Percentiles rank a stretch among this genome's conserved stretches.
These are phyloP conservation scores for Claviceps sp. DNA, from an alignment of 2,329 filamentous ascomycete genomes.

Conservation along the genomic window DNA sequence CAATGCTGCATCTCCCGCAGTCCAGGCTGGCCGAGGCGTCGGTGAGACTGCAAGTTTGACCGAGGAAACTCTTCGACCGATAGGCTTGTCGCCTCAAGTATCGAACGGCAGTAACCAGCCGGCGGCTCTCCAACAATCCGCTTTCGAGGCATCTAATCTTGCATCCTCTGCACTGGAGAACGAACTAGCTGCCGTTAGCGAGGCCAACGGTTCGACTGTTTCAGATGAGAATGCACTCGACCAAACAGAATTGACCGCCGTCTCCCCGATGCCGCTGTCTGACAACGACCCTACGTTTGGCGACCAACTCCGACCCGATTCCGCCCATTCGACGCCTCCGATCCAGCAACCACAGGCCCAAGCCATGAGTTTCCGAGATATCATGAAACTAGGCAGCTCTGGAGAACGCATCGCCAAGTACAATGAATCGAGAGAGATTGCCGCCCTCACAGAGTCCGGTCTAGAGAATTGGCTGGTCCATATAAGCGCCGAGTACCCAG, in stretches of 20 bases:
- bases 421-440: conserved; percentile 56
- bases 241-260: conserved; percentile 19
- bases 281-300: conserved; percentile 24
- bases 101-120: neutral
- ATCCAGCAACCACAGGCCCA: conserved; percentile 9
- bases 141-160: conserved; percentile 30
- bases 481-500: conserved; percentile 32
- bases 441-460: conserved; percentile 61
- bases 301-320: neutral
- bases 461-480: conserved; percentile 44
- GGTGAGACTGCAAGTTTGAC: neutral
- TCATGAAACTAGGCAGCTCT: conserved; percentile 52
- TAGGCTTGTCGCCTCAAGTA: neutral
- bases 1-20: neutral
- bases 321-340: conserved; percentile 6
- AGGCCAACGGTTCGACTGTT: conserved; percentile 22
- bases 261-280: conserved; percentile 23
- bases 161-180: conserved; percentile 24
- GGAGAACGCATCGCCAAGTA: conserved; percentile 61
- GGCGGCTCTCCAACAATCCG: conserved; percentile 3
- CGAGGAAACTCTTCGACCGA: neutral
- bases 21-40: neutral
- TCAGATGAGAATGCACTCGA: conserved; percentile 31
- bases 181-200: conserved; percentile 11
- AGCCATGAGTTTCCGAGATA: conserved; percentile 58